These are phyloP conservation scores for Pezizomycotina sp. DNA, from an alignment of 2,329 filamentous ascomycete species.

Conservation along the genomic window DNA sequence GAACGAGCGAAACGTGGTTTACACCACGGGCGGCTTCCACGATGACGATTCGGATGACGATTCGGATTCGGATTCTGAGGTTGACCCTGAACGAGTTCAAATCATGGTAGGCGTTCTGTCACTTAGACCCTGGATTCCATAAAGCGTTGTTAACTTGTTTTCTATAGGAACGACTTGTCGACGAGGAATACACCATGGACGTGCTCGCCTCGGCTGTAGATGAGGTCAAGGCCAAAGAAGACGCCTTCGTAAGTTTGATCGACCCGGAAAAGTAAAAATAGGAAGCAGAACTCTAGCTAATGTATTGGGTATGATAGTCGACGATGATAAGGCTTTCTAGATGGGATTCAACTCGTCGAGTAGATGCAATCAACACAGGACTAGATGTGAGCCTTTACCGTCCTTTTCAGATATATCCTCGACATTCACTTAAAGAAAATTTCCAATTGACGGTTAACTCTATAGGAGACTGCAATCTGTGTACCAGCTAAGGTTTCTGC, in stretches of 20 bases:
- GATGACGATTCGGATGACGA: constrained; percentile 28
- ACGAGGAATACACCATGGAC: constrained; percentile 14
- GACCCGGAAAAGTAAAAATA: constrained; percentile 22
- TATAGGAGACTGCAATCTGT: constrained; percentile 26
- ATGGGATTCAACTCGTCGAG: too few relatives aligned
- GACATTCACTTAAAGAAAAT: not conserved
- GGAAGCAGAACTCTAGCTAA: constrained; percentile 15
- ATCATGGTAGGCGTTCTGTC: too few relatives aligned
- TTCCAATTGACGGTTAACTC: constrained; percentile 19
- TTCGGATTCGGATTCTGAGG: constrained; percentile 29
- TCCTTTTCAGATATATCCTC: not conserved
- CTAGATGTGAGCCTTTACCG: not conserved
- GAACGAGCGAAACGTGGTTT: constrained; percentile 32
- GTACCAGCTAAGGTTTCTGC: constrained; percentile 33
- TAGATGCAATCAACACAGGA: too few relatives aligned
- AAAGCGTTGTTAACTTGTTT: constrained; percentile 16
- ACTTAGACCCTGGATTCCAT: constrained; percentile 15
- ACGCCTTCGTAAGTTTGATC: constrained; percentile 4
- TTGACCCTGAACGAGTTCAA: constrained; percentile 26
- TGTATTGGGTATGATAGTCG: constrained; percentile 24
- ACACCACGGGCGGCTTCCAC: constrained; percentile 20
- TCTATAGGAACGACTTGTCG: constrained; percentile 7
- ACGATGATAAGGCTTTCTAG: constrained; percentile 22
- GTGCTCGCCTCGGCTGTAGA: constrained; percentile 12
- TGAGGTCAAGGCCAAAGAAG: constrained; percentile 13